A percentile compares a stretch with the other conserved stretches of the same genome.
These are phyloP conservation scores for Pichia sp. DNA, from an alignment of 1,139 yeast species.

Conservation along the genomic window DNA sequence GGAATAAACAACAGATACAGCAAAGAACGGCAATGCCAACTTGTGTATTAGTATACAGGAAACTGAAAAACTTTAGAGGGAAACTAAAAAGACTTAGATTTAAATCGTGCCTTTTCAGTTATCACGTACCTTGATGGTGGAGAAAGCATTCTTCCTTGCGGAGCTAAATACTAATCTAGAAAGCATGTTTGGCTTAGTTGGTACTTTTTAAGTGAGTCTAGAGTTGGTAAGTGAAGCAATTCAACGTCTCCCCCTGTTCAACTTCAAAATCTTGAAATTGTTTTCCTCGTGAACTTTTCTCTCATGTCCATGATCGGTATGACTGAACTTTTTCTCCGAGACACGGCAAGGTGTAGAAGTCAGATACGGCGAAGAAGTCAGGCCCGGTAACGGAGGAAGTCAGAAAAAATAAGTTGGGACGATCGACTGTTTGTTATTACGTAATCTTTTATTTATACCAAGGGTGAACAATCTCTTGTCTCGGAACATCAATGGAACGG, in stretches of 20 bases:
- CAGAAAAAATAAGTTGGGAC: too few species aligned
- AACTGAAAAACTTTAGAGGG: too few species aligned
- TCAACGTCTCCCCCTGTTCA: background rate
- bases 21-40: too few species aligned
- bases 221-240: background rate
- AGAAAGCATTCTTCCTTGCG: background rate
- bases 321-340: background rate
- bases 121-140: slow-evolving; percentile 4
- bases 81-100: too few species aligned
- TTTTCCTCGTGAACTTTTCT: background rate
- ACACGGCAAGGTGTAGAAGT: background rate
- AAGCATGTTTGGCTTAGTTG: slow-evolving; percentile 2
- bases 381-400: background rate
- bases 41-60: too few species aligned
- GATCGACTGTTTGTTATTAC: background rate
- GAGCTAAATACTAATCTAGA: background rate
- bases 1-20: background rate
- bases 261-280: background rate
- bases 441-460: too few species aligned
- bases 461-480: too few species aligned
- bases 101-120: background rate
- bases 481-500: background rate
- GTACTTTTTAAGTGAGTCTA: background rate
- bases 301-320: background rate
- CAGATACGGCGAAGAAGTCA: background rate